Conservation (phyloP, 108 stramenopile genomes). For the Skeletonema tropicum region DNA sequence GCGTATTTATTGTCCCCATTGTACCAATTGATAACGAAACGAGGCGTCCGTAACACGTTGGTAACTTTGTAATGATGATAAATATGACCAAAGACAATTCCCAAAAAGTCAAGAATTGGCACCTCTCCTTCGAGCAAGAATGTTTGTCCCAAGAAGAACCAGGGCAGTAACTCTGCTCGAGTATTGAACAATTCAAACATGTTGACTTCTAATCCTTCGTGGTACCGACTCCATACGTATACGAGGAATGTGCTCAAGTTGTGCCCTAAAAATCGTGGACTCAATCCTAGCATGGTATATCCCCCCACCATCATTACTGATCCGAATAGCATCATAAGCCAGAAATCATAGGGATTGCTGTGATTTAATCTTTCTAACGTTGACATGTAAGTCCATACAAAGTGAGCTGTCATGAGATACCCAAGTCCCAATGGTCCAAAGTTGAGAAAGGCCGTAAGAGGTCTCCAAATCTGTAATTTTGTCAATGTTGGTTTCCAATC, state of each 20-base stretch:
- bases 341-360: conserved; percentile 91
- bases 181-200: conserved; percentile 92
- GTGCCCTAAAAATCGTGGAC: conserved; percentile 86
- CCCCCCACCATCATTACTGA: conserved; percentile 76
- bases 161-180: conserved; percentile 84
- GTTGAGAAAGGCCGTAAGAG: conserved; percentile 89
- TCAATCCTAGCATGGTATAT: conserved; percentile 73
- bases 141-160: conserved; percentile 90
- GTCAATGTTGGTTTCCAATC: conserved; percentile 77
- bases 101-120: conserved; percentile 92
- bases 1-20: conserved; percentile 59
- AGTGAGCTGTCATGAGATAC: conserved; percentile 86
- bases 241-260: conserved; percentile 95
- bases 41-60: conserved; percentile 69
- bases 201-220: conserved; percentile 93
- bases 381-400: conserved; percentile 97
- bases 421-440: conserved; percentile 87
- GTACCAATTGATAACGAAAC: conserved; percentile 78
- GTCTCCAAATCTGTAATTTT: conserved; percentile 85
- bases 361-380: conserved; percentile 92
- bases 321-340: conserved; percentile 93
- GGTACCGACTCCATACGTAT: conserved; percentile 94
- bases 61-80: conserved; percentile 84
- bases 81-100: conserved; percentile 96
- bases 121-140: conserved; percentile 92